phyloP scores from a whole-genome alignment of 2,329 filamentous ascomycete genomes.

The Calonectria montana region DNA sequence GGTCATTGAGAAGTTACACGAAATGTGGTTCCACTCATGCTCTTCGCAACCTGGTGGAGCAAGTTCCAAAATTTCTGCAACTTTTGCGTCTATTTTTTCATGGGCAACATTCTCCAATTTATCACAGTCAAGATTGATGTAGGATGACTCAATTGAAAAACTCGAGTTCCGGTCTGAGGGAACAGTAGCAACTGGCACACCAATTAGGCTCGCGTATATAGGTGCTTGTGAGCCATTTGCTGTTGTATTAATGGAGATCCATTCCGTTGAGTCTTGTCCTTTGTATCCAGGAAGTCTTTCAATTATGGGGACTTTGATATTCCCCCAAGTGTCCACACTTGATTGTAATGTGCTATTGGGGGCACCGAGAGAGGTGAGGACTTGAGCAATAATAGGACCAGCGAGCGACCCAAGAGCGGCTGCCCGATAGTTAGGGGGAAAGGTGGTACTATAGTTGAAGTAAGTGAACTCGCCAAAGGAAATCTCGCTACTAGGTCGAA shows the following conservation, averaged over 20 bases:
- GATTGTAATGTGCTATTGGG: neutral
- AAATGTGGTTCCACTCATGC: no score
- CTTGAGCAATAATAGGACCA: neutral
- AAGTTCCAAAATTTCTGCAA: neutral
- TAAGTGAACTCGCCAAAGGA: neutral
- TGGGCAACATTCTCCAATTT: neutral
- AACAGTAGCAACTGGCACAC: neutral
- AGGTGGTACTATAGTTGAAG: neutral
- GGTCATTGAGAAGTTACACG: neutral
- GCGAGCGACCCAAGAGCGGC: neutral
- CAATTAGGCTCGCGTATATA: slow-evolving; percentile 11
- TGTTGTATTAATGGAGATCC: neutral
- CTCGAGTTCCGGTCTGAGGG: neutral
- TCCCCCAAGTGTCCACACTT: slow-evolving; percentile 20
- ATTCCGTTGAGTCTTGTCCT: slow-evolving; percentile 1
- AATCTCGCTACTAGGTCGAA: neutral
- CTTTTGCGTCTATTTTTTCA: neutral
- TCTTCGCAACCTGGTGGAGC: neutral
- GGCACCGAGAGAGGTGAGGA: neutral
- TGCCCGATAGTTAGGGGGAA: neutral
- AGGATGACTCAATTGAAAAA: slow-evolving; percentile 16
- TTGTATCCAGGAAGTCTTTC: slow-evolving; percentile 13
- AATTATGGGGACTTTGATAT: slow-evolving; percentile 8
- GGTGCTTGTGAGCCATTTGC: neutral
- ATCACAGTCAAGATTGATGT: slow-evolving; percentile 5